phyloP scores from a whole-genome alignment of 352 stramenopile species.

The Phytopythium litorale region DNA sequence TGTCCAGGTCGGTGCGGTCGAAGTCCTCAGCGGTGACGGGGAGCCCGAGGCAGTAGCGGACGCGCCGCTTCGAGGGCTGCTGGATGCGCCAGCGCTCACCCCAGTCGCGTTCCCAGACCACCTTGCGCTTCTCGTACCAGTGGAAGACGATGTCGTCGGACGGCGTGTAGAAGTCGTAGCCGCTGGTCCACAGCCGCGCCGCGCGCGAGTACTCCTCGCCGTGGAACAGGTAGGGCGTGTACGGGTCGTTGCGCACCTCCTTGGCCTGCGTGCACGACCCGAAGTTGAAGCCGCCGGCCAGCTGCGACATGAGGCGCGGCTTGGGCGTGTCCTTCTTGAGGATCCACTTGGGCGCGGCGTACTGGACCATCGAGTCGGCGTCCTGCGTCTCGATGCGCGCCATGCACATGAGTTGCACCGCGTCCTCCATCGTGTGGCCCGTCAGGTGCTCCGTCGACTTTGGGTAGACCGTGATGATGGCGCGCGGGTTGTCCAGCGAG shows the following conservation, averaged over 20 bases:
- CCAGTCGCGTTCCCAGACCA: constrained; percentile 82
- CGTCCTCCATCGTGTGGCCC: constrained; percentile 46
- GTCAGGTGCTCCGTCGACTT: constrained; percentile 67
- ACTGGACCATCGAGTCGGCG: constrained; percentile 73
- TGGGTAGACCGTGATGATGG: constrained; percentile 81
- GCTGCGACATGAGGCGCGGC: constrained; percentile 71
- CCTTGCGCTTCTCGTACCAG: constrained; percentile 80
- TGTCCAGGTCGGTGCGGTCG: constrained; percentile 64
- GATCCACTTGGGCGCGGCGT: constrained; percentile 61
- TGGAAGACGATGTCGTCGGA: constrained; percentile 73
- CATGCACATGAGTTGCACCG: constrained; percentile 76
- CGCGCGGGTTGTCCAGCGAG: constrained; percentile 54
- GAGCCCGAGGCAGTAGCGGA: constrained; percentile 58
- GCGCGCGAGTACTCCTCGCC: constrained; percentile 83
- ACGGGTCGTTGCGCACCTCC: constrained; percentile 74
- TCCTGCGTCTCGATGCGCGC: constrained; percentile 72
- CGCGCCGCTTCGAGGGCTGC: constrained; percentile 67
- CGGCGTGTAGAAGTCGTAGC: constrained; percentile 81
- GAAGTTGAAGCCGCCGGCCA: constrained; percentile 83
- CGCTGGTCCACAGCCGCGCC: constrained; percentile 65
- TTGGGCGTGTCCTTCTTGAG: constrained; percentile 66
- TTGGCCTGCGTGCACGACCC: constrained; percentile 63
- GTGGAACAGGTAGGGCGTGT: constrained; percentile 78
- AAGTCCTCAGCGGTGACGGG: constrained; percentile 67
- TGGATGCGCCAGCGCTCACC: constrained; percentile 59